Evolutionary conservation across 2,329 filamentous ascomycete species (phyloP).

Genomic region (Beauveria rudraprayagi): DNA sequence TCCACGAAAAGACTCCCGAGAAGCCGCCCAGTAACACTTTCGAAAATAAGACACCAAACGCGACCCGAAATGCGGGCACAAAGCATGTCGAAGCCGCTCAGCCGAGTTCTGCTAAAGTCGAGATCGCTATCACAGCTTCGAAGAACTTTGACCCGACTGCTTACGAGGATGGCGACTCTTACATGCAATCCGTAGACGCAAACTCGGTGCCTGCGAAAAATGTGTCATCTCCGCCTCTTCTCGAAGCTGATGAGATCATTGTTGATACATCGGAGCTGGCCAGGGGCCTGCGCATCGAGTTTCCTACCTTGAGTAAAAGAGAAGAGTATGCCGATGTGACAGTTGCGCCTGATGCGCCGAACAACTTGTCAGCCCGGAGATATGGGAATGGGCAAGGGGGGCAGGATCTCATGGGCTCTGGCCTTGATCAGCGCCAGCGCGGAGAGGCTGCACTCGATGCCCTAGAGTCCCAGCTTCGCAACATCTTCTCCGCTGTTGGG

Average conservation of each 20-base stretch:
- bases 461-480: constrained; percentile 60
- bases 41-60: background rate
- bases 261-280: constrained; percentile 11
- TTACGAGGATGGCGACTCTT: constrained; percentile 26
- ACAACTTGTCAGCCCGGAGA: constrained; percentile 44
- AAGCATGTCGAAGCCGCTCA: constrained; percentile 23
- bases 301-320: constrained; percentile 20
- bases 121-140: constrained; percentile 41
- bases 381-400: constrained; percentile 44
- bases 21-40: background rate
- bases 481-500: constrained; percentile 72
- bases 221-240: background rate
- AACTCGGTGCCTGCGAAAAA: background rate
- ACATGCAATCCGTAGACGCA: constrained; percentile 11
- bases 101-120: constrained; percentile 33
- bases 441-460: constrained; percentile 66
- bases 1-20: background rate
- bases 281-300: constrained; percentile 38
- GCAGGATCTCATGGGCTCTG: constrained; percentile 50
- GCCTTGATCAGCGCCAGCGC: constrained; percentile 72
- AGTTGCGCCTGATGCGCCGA: constrained; percentile 38
- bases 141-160: constrained; percentile 28
- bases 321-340: constrained; percentile 44
- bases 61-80: background rate
- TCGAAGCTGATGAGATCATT: background rate